Percentiles rank a stretch among this genome's conserved stretches.
Conservation (phyloP, 805 yeast species). For the Millerago galiae region DNA sequence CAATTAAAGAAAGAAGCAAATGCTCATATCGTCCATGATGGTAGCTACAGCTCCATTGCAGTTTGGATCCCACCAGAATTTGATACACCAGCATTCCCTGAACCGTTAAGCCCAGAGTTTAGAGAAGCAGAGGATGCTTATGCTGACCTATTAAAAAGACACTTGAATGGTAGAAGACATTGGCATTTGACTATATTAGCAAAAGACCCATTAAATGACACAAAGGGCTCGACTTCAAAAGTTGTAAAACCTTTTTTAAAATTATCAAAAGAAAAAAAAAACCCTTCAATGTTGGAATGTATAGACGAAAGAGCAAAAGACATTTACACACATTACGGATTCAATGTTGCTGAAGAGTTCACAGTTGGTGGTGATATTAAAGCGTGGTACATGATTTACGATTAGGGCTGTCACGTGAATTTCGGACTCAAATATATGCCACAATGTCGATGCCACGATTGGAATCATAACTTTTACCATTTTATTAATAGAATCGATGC, state of each 20-base stretch:
- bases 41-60: slow-evolving; percentile 8
- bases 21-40: slow-evolving; percentile 11
- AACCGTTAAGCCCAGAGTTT: slow-evolving; percentile 2
- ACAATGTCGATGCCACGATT: no score
- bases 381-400: not conserved
- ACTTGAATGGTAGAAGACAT: slow-evolving; percentile 2
- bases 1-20: slow-evolving; percentile 9
- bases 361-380: slow-evolving; percentile 3
- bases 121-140: slow-evolving; percentile 6
- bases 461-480: no score
- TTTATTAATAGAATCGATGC: not conserved
- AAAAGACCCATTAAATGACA: slow-evolving; percentile 5
- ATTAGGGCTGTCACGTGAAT: not conserved
- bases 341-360: slow-evolving; percentile 3
- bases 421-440: not conserved
- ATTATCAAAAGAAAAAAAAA: slow-evolving; percentile 2
- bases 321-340: slow-evolving; percentile 12
- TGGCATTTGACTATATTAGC: slow-evolving; percentile 10
- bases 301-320: slow-evolving; percentile 10
- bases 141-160: slow-evolving; percentile 2
- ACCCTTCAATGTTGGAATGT: slow-evolving; percentile 11
- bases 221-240: slow-evolving; percentile 9
- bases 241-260: slow-evolving; percentile 10
- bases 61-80: slow-evolving; percentile 19
- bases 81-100: slow-evolving; percentile 4